Base-by-base conservation (phyloP, 495 filamentous ascomycete genomes). In the Astrothelium macrocarpum region DNA sequence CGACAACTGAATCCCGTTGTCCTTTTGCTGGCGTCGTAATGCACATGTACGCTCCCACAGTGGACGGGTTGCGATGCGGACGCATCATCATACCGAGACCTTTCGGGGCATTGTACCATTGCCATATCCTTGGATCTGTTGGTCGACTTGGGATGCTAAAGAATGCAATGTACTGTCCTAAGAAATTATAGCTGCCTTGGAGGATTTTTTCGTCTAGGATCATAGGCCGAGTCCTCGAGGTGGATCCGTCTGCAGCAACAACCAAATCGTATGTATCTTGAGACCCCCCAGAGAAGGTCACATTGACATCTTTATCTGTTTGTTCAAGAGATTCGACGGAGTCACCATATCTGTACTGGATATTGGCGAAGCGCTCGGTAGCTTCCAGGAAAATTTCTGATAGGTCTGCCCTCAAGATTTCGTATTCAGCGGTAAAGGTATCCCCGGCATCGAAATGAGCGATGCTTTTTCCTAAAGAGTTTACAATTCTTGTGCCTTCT, bases 361-460 rank as follows among this genome's bases (percentile, higher is more conserved):
- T 28, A 2, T 64, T 61, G 20, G 62, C 29, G 32, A 43, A 43
- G 10, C 61, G 60, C 43, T 63, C 53, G 1, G 53, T 61, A n/a
- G 64, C 63, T n/a, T 71, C 62, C 3, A 66, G 56, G 31, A 73
- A 69, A 14, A 71, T 46, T 29, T 61, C 25, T 29, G 67, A 68
- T 2, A 73, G 43, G 14, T 67, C 67, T 20, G 61, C 71, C 18
- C 71, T 63, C 23, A 71, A 56, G 36, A 71, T 70, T 58, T 73
- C 71, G 59, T 45, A 68, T 42, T 69, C 67, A 20, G 59, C 59
- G 32, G 69, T 71, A 18, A 66, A 29, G 28, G 58, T 64, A 9
- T 65, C 62, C 4, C 58, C 64, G 28, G 56, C 64, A 16, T 49
- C 32, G 32, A 71, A 68, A 11, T 46, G 49, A 26, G 65, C 71